These are phyloP conservation scores for Globisporangium acanthophoron DNA, from an alignment of 352 stramenopile genomes.

Conservation along the genomic window DNA sequence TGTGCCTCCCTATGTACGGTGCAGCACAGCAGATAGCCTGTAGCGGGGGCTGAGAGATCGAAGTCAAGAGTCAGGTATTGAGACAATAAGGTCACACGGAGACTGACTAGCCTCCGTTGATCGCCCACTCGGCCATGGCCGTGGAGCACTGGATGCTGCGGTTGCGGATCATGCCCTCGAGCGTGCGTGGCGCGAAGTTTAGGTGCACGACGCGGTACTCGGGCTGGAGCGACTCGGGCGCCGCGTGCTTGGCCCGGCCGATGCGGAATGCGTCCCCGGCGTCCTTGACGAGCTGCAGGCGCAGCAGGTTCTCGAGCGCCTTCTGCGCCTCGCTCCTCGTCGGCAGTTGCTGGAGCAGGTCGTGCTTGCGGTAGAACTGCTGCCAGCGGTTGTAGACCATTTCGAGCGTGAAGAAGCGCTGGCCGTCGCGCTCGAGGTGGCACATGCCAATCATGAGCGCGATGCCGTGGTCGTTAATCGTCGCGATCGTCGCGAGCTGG, in stretches of 20 bases:
- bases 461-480: conserved; percentile 61
- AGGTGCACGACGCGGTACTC: conserved; percentile 74
- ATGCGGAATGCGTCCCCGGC: conserved; percentile 71
- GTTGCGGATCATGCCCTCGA: conserved; percentile 72
- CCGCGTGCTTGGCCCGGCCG: conserved; percentile 37
- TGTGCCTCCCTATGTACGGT: too few relatives aligned
- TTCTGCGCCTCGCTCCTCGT: conserved; percentile 66
- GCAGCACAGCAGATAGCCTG: too few relatives aligned
- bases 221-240: conserved; percentile 44
- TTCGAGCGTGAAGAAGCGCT: conserved; percentile 70
- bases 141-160: conserved; percentile 73
- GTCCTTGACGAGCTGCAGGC: conserved; percentile 68
- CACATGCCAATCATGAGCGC: conserved; percentile 75
- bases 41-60: too few relatives aligned
- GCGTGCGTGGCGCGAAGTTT: conserved; percentile 61
- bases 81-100: too few relatives aligned
- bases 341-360: conserved; percentile 54
- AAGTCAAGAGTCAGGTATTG: too few relatives aligned
- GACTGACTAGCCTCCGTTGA: conserved; percentile 31
- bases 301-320: conserved; percentile 68
- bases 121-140: conserved; percentile 65
- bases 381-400: conserved; percentile 83
- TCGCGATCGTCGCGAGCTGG: conserved; percentile 65
- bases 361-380: conserved; percentile 74
- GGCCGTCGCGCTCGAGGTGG: conserved; percentile 59